Evolutionary conservation across 345 rosid species (phyloP).

Genomic region (Eucalyptus paniculata): DNA sequence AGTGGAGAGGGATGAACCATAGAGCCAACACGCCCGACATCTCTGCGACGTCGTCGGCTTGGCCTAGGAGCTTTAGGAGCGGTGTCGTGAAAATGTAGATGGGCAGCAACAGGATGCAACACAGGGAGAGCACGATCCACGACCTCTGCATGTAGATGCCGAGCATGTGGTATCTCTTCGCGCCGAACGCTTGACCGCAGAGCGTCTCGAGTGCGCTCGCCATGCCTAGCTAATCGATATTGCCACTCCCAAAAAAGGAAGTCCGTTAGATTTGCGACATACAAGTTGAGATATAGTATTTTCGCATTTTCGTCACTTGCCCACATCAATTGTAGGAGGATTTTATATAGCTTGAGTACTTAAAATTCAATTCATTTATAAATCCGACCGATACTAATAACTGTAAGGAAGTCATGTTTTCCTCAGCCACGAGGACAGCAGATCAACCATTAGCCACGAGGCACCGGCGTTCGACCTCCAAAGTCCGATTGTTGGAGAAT

Average conservation of each 20-base stretch:
- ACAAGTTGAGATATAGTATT: neutral
- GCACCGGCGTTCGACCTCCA: neutral
- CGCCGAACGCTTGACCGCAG: constrained; percentile 8
- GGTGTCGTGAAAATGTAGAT: constrained; percentile 4
- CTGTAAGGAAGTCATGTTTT: neutral
- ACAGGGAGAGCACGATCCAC: neutral
- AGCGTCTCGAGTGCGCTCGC: constrained; percentile 10
- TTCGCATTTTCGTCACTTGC: neutral
- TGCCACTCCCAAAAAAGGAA: neutral
- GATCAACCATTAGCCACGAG: neutral
- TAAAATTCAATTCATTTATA: neutral
- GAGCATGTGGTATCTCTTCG: neutral
- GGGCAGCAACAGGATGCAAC: constrained; percentile 1
- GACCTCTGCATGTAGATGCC: constrained; percentile 10
- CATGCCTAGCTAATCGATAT: constrained; percentile 1
- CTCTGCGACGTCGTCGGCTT: constrained; percentile 25
- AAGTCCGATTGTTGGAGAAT: neutral
- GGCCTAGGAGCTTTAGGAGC: constrained; percentile 2
- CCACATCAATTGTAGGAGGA: neutral
- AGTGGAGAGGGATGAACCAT: constrained; percentile 27
- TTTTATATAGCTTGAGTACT: neutral
- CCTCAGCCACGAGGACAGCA: neutral
- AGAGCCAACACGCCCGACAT: constrained; percentile 8
- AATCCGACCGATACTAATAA: neutral
- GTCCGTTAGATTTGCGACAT: neutral